Evolutionary conservation across 2,329 filamentous ascomycete species (phyloP).

Genomic region (Talaromyces pinophilus): DNA sequence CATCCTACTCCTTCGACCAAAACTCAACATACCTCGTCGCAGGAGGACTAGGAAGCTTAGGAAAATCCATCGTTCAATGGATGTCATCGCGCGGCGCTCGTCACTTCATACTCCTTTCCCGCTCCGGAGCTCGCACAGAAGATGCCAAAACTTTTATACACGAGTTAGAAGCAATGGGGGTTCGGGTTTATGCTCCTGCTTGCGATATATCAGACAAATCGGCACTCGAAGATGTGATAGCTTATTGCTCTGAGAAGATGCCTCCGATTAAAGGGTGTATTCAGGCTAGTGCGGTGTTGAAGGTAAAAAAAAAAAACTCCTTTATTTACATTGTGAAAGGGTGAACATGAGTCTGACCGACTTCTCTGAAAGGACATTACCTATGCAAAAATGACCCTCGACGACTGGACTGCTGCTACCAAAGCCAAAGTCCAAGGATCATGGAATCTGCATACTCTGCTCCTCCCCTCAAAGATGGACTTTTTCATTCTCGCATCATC

Average conservation of each 20-base stretch:
- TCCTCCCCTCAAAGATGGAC: constrained; percentile 32
- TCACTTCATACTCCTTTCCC: constrained; percentile 37
- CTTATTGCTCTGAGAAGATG: background rate
- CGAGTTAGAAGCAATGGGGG: background rate
- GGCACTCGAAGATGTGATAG: background rate
- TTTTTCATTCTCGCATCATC: constrained; percentile 45
- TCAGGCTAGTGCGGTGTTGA: background rate
- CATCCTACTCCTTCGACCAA: background rate
- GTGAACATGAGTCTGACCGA: background rate
- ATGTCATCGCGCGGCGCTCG: constrained; percentile 51
- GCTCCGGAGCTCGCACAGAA: constrained; percentile 4
- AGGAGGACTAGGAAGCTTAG: constrained; percentile 44
- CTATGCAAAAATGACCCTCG: constrained; percentile 30
- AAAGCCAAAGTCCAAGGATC: constrained; percentile 34
- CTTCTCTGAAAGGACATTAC: background rate
- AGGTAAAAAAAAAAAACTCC: background rate
- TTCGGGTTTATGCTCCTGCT: background rate
- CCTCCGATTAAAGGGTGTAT: background rate
- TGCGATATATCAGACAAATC: background rate
- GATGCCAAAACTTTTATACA: background rate
- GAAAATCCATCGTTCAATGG: constrained; percentile 52
- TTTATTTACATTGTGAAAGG: background rate
- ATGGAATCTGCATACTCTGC: constrained; percentile 29
- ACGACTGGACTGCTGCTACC: constrained; percentile 31
- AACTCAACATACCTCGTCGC: background rate